Percentiles rank a stretch among this genome's conserved stretches.
These are phyloP conservation scores for Cordyceps javanica DNA, from an alignment of 2,329 filamentous ascomycete species.

Conservation along the genomic window DNA sequence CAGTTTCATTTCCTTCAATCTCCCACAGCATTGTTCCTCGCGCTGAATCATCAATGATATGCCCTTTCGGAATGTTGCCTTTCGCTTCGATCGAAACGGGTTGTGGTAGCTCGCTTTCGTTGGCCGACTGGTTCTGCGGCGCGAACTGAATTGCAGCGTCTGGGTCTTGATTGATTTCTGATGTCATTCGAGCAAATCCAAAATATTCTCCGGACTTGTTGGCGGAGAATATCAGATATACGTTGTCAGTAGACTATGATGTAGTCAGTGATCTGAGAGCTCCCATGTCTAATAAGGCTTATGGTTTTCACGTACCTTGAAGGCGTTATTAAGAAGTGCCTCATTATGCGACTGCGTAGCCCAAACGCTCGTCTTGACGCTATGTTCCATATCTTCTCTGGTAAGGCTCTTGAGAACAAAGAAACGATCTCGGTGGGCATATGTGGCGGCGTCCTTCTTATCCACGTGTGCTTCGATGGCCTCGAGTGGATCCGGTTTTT, in stretches of 20 bases:
- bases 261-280: not conserved
- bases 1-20: constrained; percentile 55
- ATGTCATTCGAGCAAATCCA: constrained; percentile 87
- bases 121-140: constrained; percentile 53
- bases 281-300: not conserved
- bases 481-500: not conserved
- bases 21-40: constrained; percentile 99
- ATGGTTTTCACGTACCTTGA: constrained; percentile 50
- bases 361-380: constrained; percentile 84
- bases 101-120: constrained; percentile 63
- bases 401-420: constrained; percentile 94
- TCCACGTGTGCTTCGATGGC: not conserved
- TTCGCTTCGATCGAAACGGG: constrained; percentile 76
- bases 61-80: constrained; percentile 70
- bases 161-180: constrained; percentile 73
- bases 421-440: constrained; percentile 60
- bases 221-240: constrained; percentile 90
- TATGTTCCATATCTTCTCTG: constrained; percentile 80
- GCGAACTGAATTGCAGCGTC: constrained; percentile 63
- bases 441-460: not conserved
- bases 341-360: constrained; percentile 95
- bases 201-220: constrained; percentile 98
- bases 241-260: constrained; percentile 67
- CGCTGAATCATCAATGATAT: constrained; percentile 86
- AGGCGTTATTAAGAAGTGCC: constrained; percentile 73